A percentile compares a stretch with the other conserved stretches of the same genome.
These are phyloP conservation scores for Nasturtium officinale DNA, from an alignment of 345 rosid species.

Conservation along the genomic window DNA sequence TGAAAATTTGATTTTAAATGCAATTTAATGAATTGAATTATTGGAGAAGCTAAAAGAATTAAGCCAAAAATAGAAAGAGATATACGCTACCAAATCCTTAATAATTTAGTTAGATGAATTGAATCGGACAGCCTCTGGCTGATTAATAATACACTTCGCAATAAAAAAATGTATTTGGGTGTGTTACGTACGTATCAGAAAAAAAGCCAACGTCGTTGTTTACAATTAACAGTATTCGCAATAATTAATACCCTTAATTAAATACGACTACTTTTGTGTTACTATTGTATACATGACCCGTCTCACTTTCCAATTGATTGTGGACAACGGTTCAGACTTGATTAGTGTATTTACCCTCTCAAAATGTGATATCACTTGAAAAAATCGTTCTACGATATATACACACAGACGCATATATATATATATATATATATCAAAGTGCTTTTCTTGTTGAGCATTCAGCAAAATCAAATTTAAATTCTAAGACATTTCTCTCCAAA, in stretches of 20 bases:
- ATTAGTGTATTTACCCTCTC: background rate
- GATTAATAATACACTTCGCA: background rate
- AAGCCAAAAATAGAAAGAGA: background rate
- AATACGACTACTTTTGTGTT: background rate
- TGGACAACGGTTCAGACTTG: background rate
- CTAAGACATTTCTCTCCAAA: too few species aligned
- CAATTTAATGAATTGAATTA: background rate
- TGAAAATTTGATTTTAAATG: background rate
- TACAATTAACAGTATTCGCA: conserved; percentile 1
- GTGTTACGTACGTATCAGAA: background rate
- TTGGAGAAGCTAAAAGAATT: background rate
- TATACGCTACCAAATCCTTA: background rate
- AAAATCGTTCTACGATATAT: background rate
- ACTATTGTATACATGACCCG: conserved; percentile 4
- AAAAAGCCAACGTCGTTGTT: conserved; percentile 18
- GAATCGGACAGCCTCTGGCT: conserved; percentile 12
- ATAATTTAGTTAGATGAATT: conserved; percentile 25
- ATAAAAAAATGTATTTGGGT: background rate
- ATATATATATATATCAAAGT: too few species aligned
- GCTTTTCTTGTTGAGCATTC: too few species aligned
- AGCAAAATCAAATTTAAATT: too few species aligned
- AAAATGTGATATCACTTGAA: background rate
- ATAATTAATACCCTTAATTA: background rate
- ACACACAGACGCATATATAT: too few species aligned
- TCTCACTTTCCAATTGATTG: background rate